phyloP scores from a whole-genome alignment of 2,329 filamentous ascomycete species.

The Ambrosiella beaveri region DNA sequence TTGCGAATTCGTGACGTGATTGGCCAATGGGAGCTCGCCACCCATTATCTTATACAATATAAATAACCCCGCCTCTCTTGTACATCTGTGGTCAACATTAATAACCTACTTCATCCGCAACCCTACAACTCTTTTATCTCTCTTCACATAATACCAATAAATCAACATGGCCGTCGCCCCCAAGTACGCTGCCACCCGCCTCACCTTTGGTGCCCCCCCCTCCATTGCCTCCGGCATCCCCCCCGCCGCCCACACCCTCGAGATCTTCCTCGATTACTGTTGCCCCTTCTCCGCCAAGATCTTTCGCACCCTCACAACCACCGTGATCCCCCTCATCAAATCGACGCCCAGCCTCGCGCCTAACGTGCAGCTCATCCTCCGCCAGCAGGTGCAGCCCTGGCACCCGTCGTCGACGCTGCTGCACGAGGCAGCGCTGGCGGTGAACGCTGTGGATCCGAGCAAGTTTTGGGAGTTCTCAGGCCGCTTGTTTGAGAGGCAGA shows the following conservation, averaged over 20 bases:
- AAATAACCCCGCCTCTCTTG: background rate
- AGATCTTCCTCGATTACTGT: slow-evolving; percentile 72
- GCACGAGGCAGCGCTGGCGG: slow-evolving; percentile 72
- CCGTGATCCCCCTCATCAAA: slow-evolving; percentile 47
- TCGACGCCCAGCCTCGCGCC: slow-evolving; percentile 36
- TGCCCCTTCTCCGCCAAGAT: slow-evolving; percentile 55
- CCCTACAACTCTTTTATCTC: background rate
- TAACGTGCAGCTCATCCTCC: slow-evolving; percentile 61
- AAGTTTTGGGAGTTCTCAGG: slow-evolving; percentile 69
- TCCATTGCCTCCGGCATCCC: slow-evolving; percentile 21
- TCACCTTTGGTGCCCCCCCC: slow-evolving; percentile 29
- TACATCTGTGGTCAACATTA: background rate
- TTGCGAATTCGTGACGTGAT: background rate
- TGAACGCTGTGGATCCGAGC: slow-evolving; percentile 49
- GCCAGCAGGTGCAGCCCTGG: slow-evolving; percentile 89
- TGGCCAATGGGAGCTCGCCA: background rate
- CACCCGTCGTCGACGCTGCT: slow-evolving; percentile 69
- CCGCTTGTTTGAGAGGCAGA: slow-evolving; percentile 48
- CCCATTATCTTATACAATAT: background rate
- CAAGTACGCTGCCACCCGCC: slow-evolving; percentile 57
- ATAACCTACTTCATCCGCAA: background rate
- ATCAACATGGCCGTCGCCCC: slow-evolving; percentile 55
- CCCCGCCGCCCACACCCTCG: slow-evolving; percentile 39
- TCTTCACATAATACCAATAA: background rate
- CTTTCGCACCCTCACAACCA: slow-evolving; percentile 58